Conservation (phyloP, 2,329 filamentous ascomycete genomes). For the Sporothrix globosa region DNA sequence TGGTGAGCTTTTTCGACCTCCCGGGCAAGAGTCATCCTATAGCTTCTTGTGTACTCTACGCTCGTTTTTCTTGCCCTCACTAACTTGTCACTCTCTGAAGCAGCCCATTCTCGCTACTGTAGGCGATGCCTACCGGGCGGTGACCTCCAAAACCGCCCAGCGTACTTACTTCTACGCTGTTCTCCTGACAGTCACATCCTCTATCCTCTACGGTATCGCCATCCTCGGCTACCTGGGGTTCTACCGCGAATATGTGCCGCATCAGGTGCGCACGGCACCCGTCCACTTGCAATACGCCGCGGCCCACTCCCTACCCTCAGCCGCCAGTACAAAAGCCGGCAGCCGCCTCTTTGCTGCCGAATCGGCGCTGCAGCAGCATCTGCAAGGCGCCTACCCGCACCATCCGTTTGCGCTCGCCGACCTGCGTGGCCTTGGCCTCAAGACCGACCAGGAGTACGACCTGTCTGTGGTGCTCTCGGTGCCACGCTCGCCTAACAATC, state of each 20-base stretch:
- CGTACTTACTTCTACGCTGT: conserved; percentile 53
- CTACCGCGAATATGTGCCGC: conserved; percentile 60
- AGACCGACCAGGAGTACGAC: conserved; percentile 80
- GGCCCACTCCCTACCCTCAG: conserved; percentile 32
- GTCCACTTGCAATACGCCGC: conserved; percentile 63
- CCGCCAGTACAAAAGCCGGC: conserved; percentile 10
- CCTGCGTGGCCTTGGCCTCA: conserved; percentile 57
- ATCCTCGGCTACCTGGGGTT: conserved; percentile 56
- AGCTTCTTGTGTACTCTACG: not conserved
- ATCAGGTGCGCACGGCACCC: conserved; percentile 56
- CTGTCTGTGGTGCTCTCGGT: conserved; percentile 74
- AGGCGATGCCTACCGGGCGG: conserved; percentile 42
- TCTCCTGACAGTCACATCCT: conserved; percentile 50
- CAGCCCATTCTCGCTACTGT: conserved; percentile 9
- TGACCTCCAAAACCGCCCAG: conserved; percentile 57
- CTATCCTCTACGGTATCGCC: conserved; percentile 53
- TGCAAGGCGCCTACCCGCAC: conserved; percentile 43
- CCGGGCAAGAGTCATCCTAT: not conserved
- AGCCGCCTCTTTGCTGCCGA: conserved; percentile 18
- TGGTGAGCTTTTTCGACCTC: not conserved
- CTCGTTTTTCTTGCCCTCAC: not conserved
- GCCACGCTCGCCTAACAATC: conserved; percentile 76
- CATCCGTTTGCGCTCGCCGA: conserved; percentile 57
- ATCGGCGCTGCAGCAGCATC: conserved; percentile 4
- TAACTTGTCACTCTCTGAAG: not conserved